Evolutionary conservation across 345 rosid genomes (phyloP), one percentile per base, ranked within the genome.

Genomic region (Acer yangbiense): DNA sequence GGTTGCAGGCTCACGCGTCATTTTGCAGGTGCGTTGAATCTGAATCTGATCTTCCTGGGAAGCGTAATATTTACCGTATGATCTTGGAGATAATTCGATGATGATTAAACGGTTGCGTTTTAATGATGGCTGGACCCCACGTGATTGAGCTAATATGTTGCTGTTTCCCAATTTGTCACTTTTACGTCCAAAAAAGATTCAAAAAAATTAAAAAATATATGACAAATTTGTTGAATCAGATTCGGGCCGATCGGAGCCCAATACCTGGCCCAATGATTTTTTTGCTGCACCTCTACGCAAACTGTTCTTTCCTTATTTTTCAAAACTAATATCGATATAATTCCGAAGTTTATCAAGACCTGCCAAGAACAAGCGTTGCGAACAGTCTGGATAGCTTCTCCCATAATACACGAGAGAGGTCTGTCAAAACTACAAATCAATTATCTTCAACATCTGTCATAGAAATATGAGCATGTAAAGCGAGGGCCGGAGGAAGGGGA

Each of bases 11-110:
- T 1, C 17, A 16, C 76, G 43, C 35, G 27, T 68, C 18, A n/a
- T 17, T 52, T 50, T 75, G 35, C 20, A 18, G 52, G 21, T 65
- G 39, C 64, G 39, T 61, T 58, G 76, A 39, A 62, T 69, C 71
- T 76, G 79, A 55, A 43, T 43, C 46, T 43, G 46, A 9, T 8
- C 46, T 29, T 2, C 6, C 43, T 55, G 48, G 23, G n/a, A 12
- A 18, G 6, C 27, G 46, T 17, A 6, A 2, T 27, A 12, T 11
- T 9, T 11, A 29, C 61, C 77, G 62, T 48, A 27, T 29, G 46
- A 48, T 74, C 77, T 18, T 11, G 20, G 13, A 16, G 58, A 23
- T 20, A 21, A 35, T 61, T 73, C 23, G 13, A 4, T 0, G 32
- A 2, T 1, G 17, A 18, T 13, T 4, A 13, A 9, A 60, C 64